Evolutionary conservation across 2,329 filamentous ascomycete species (phyloP).

Genomic region (Cladosporium sp.): DNA sequence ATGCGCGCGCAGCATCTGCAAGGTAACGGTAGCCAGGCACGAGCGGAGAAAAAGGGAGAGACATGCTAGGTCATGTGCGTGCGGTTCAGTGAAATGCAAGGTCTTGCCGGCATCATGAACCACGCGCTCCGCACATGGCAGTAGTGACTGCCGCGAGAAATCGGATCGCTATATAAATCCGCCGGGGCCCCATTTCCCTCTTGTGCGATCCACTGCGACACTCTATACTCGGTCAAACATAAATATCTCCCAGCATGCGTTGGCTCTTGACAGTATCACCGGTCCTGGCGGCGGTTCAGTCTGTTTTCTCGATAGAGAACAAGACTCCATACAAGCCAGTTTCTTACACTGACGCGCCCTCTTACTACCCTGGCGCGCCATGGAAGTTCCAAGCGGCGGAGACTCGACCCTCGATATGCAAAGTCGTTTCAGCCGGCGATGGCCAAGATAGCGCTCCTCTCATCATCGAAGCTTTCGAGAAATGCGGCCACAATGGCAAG

Average conservation of each 20-base stretch:
- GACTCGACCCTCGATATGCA: constrained; percentile 1
- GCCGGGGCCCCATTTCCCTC: not conserved
- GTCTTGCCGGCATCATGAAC: not conserved
- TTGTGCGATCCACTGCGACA: not conserved
- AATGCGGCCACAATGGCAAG: constrained; percentile 47
- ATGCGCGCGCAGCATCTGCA: not conserved
- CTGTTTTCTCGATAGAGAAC: not conserved
- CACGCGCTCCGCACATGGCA: constrained; percentile 3
- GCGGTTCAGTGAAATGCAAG: constrained; percentile 1
- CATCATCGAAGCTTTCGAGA: constrained; percentile 48
- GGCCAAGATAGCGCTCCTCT: constrained; percentile 47
- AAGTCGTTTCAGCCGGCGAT: not conserved
- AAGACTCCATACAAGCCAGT: not conserved
- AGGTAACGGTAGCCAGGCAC: not conserved
- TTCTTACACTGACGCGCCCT: constrained; percentile 7
- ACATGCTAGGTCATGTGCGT: not conserved
- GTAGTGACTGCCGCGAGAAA: not conserved
- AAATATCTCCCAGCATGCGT: not conserved
- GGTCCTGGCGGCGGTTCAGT: not conserved
- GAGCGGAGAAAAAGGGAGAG: not conserved
- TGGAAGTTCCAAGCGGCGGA: constrained; percentile 1
- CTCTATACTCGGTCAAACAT: not conserved
- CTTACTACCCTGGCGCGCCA: constrained; percentile 11
- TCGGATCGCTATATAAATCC: too few species aligned
- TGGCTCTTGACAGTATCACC: not conserved